Conservation (phyloP, 139 green algal genomes). For the Mesotaenium endlicherianum region DNA sequence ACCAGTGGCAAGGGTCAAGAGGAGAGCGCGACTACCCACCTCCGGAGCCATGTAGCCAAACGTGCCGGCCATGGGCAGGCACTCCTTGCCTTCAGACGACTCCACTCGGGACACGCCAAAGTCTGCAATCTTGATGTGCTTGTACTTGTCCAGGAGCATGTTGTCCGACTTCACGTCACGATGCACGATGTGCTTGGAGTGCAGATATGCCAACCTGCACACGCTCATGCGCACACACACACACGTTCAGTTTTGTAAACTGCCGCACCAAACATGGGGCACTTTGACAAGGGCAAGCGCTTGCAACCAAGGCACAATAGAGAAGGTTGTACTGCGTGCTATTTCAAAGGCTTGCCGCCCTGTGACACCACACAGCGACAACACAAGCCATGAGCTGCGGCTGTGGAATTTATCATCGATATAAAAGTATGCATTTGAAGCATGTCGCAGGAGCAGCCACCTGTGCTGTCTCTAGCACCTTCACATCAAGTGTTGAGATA, state of each 20-base stretch:
- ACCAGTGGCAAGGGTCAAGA: neutral
- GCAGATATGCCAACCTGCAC: conserved; percentile 70
- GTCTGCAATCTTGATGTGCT: conserved; percentile 34
- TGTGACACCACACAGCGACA: neutral
- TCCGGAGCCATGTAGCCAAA: conserved; percentile 38
- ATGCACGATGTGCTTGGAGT: conserved; percentile 77
- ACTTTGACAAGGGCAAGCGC: too few species aligned
- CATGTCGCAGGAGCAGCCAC: too few species aligned
- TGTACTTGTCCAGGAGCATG: conserved; percentile 38
- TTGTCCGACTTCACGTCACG: conserved; percentile 51
- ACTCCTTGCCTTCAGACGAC: neutral
- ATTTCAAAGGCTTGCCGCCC: neutral
- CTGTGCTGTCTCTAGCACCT: too few species aligned
- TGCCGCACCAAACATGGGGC: neutral
- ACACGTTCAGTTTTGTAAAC: neutral
- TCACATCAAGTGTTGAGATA: too few species aligned
- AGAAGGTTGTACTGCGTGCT: neutral
- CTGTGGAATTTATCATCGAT: too few species aligned
- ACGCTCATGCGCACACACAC: neutral
- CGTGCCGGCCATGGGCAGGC: conserved; percentile 9
- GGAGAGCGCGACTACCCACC: neutral
- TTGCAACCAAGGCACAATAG: neutral
- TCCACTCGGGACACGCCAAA: conserved; percentile 39
- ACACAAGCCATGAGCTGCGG: neutral
- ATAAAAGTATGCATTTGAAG: too few species aligned